Evolutionary conservation across 129 eudicot species (phyloP).

Genomic region (Apium graveolens): DNA sequence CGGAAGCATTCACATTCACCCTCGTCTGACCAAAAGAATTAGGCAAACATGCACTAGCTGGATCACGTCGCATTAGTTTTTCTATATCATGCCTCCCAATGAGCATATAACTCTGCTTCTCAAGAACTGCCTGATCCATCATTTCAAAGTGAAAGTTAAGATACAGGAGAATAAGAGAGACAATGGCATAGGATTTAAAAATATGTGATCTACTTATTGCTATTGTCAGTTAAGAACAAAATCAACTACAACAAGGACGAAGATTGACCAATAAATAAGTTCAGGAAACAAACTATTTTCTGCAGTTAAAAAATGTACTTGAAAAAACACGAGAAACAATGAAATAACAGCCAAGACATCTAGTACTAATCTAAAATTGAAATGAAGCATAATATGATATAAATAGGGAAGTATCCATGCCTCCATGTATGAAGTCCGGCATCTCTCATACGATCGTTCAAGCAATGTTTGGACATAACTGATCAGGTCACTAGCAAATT

Average conservation of each 20-base stretch:
- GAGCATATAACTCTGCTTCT: conserved; percentile 98
- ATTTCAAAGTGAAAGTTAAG: conserved; percentile 16
- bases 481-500: conserved; percentile 85
- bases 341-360: background rate
- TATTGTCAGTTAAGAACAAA: background rate
- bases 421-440: conserved; percentile 98
- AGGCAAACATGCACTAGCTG: conserved; percentile 79
- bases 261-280: background rate
- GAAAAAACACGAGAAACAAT: no score
- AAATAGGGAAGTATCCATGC: conserved; percentile 31
- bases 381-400: conserved; percentile 1
- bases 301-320: no score
- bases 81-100: conserved; percentile 95
- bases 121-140: conserved; percentile 95
- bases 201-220: background rate
- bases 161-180: background rate
- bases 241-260: background rate
- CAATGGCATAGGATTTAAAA: background rate
- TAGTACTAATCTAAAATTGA: background rate
- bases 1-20: conserved; percentile 33
- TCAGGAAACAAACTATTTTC: background rate
- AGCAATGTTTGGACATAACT: conserved; percentile 87
- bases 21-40: conserved; percentile 43
- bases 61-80: conserved; percentile 73
- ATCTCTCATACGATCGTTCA: conserved; percentile 95